Evolutionary conservation across 768 basidiomycete species (phyloP), one percentile per base, ranked within the genome.

Genomic region (Suillus subaureus): DNA sequence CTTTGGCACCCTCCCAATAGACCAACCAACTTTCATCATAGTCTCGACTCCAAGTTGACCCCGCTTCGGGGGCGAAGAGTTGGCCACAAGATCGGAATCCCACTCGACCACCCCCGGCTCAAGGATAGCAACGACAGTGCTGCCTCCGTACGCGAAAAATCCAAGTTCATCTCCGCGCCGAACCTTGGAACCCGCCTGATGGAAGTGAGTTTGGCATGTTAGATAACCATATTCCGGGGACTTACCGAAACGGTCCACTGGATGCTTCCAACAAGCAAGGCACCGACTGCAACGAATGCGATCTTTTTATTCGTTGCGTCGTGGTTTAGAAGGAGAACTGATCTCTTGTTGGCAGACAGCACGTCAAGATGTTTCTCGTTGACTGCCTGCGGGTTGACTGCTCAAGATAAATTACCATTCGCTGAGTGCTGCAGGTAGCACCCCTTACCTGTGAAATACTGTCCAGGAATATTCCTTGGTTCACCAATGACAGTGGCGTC

Each of bases 251-350:
- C 79, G 0, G 90, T 91, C 88, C 89, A 92, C 2, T 63, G 78
- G 70, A 94, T 90, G 61, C 86, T 86, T 1, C 91, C 93, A 1
- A 94, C 93, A 42, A 95, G 85, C 78, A 94, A 83, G 9, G 93
- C 93, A 3, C 93, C 93, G 65, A 94, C 82, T 11, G 92, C 90
- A 12, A 93, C 86, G 68, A 89, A 87, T 0, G 86, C 92, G 18
- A 93, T 78, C 15, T 81, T 81, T 21, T 80, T 77, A 13, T 81
- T 82, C 0, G 84, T 82, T 4, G 64, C 69, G 2, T 67, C 64
- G 68, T 87, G 86, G 62, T 81, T 83, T 68, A 90, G 69, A 68
- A 84, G 82, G 2, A 87, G 75, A 12, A 88, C 77, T 3, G 86
- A 84, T 13, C 90, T 84, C 61, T 81, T 82, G 74, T 90, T 90